Evolutionary conservation across 2,329 filamentous ascomycete species (phyloP).

Genomic region (Claviceps monticola): DNA sequence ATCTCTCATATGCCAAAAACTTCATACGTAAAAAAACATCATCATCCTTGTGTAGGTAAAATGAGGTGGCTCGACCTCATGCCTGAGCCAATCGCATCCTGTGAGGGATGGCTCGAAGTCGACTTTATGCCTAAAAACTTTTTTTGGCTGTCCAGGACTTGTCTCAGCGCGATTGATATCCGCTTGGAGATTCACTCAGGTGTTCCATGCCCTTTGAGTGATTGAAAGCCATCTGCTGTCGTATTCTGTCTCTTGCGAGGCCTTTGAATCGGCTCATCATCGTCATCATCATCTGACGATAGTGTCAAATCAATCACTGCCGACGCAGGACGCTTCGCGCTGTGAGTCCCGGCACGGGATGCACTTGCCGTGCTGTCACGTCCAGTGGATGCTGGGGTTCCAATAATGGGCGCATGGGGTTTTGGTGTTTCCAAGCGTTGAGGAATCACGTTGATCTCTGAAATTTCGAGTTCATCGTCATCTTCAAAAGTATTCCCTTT

Average conservation of each 20-base stretch:
- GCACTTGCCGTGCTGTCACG: slow-evolving; percentile 22
- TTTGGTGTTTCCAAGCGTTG: slow-evolving; percentile 25
- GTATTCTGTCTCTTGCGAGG: slow-evolving; percentile 33
- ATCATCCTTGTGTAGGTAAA: neutral
- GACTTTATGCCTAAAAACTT: neutral
- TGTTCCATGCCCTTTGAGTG: slow-evolving; percentile 9
- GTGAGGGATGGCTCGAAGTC: neutral
- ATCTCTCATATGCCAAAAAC: slow-evolving; percentile 7
- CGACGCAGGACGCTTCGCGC: slow-evolving; percentile 34
- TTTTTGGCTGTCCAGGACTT: neutral
- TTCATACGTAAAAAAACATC: slow-evolving; percentile 1
- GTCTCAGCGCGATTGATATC: slow-evolving; percentile 7
- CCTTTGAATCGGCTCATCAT: slow-evolving; percentile 33
- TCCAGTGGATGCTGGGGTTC: slow-evolving; percentile 24
- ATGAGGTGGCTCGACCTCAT: too few relatives aligned
- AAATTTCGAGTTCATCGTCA: slow-evolving; percentile 38
- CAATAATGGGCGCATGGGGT: slow-evolving; percentile 19
- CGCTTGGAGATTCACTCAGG: slow-evolving; percentile 12
- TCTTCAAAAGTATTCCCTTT: slow-evolving; percentile 19
- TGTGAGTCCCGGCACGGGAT: slow-evolving; percentile 21
- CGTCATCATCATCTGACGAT: slow-evolving; percentile 42
- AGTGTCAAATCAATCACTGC: slow-evolving; percentile 47
- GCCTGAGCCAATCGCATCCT: neutral
- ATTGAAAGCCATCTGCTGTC: slow-evolving; percentile 12
- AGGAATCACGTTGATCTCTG: slow-evolving; percentile 25